Conservation (phyloP, 768 basidiomycete species). For the Pleurotus djamor region DNA sequence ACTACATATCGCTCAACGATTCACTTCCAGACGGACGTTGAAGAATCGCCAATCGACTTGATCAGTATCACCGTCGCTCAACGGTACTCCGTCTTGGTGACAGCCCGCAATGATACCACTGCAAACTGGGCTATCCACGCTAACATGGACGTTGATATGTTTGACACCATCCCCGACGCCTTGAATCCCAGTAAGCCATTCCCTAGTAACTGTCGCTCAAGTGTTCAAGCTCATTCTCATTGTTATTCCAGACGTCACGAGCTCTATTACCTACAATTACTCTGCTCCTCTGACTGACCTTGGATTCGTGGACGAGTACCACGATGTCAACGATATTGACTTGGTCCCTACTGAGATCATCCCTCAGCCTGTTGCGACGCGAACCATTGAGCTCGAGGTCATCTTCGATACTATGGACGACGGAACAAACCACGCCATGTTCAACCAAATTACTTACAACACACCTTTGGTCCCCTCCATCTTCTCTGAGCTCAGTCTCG, state of each 20-base stretch:
- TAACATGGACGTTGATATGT: constrained; percentile 90
- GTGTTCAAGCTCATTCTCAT: neutral
- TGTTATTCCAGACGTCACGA: constrained; percentile 62
- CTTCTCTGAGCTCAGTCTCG: constrained; percentile 76
- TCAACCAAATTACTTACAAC: constrained; percentile 71
- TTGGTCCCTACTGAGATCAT: constrained; percentile 61
- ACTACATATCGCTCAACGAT: neutral
- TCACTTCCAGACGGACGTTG: constrained; percentile 62
- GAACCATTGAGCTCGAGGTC: constrained; percentile 68
- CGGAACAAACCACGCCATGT: constrained; percentile 82
- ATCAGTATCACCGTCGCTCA: constrained; percentile 83
- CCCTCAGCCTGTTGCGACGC: constrained; percentile 45
- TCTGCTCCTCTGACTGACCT: constrained; percentile 49
- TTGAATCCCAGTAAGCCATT: constrained; percentile 68
- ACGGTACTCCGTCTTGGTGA: constrained; percentile 90
- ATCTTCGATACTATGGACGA: constrained; percentile 84
- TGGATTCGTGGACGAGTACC: constrained; percentile 54
- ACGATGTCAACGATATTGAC: constrained; percentile 61
- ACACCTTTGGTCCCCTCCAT: constrained; percentile 71
- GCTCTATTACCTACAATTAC: constrained; percentile 74
- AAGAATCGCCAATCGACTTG: constrained; percentile 70
- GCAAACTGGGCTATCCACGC: constrained; percentile 89
- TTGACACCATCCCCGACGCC: constrained; percentile 71
- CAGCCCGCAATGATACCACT: constrained; percentile 81
- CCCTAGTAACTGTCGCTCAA: neutral